phyloP scores from a whole-genome alignment of 2,329 filamentous ascomycete genomes.

The Fusarium sp. region DNA sequence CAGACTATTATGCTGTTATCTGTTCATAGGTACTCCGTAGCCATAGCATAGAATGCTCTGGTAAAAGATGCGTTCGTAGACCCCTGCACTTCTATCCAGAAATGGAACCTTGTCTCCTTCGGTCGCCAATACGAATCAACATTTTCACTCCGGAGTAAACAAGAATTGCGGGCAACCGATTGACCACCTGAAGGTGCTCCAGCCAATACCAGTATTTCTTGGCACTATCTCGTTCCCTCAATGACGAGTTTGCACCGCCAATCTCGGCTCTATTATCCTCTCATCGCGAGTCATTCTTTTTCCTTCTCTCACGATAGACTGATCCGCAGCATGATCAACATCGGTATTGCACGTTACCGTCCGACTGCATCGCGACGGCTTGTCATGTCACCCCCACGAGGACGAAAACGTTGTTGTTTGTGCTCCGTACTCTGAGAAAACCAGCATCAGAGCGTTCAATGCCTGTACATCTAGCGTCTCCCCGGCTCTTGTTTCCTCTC shows the following conservation, averaged over 20 bases:
- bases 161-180: constrained; percentile 26
- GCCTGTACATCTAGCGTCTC: neutral
- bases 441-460: neutral
- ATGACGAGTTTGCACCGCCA: constrained; percentile 32
- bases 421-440: neutral
- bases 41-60: neutral
- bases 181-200: constrained; percentile 10
- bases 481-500: constrained; percentile 9
- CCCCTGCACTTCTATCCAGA: constrained; percentile 18
- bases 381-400: constrained; percentile 5
- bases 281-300: constrained; percentile 20
- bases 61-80: constrained; percentile 10
- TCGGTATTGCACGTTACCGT: constrained; percentile 17
- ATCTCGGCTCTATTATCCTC: constrained; percentile 21
- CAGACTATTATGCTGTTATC: constrained; percentile 6
- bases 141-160: constrained; percentile 22
- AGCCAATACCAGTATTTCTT: constrained; percentile 34
- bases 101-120: constrained; percentile 3
- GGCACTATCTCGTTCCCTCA: constrained; percentile 25
- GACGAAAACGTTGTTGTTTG: constrained; percentile 4
- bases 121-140: constrained; percentile 10
- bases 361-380: constrained; percentile 22
- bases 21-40: neutral
- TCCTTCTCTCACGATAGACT: neutral
- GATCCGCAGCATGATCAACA: constrained; percentile 30